Conservation (phyloP, 2,329 filamentous ascomycete genomes). For the Dactylellina drechsleri region DNA sequence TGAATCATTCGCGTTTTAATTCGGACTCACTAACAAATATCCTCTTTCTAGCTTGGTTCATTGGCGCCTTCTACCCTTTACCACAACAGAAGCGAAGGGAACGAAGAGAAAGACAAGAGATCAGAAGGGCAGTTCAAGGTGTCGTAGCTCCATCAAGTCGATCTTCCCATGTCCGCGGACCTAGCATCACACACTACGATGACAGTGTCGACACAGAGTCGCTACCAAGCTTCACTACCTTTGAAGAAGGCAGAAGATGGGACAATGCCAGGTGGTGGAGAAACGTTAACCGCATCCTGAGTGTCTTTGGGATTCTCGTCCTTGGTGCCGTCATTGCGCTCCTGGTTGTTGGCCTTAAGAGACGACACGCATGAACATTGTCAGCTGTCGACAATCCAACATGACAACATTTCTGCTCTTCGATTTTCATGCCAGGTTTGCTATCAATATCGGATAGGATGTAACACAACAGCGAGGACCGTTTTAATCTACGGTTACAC, state of each 20-base stretch:
- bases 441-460: conserved; percentile 35
- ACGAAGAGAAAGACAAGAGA: conserved; percentile 49
- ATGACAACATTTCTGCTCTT: conserved; percentile 5
- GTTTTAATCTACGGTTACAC: conserved; percentile 32
- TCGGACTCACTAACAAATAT: conserved; percentile 27
- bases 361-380: conserved; percentile 21
- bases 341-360: conserved; percentile 51
- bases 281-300: conserved; percentile 57
- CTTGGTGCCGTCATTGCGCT: conserved; percentile 56
- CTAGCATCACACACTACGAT: conserved; percentile 48
- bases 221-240: conserved; percentile 53
- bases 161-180: conserved; percentile 43
- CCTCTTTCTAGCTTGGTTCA: conserved; percentile 43
- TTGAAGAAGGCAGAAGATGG: conserved; percentile 50
- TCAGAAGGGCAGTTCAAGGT: conserved; percentile 44
- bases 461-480: conserved; percentile 41
- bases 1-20: conserved; percentile 7
- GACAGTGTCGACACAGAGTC: conserved; percentile 54
- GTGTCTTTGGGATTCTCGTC: conserved; percentile 55
- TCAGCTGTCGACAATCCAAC: conserved; percentile 18
- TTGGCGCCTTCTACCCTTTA: conserved; percentile 46
- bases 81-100: conserved; percentile 48
- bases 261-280: conserved; percentile 58
- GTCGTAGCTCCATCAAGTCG: conserved; percentile 31
- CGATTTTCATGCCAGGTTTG: conserved; percentile 38